Conservation (phyloP, 2,329 filamentous ascomycete genomes). For the Colletotrichum simmondsii region DNA sequence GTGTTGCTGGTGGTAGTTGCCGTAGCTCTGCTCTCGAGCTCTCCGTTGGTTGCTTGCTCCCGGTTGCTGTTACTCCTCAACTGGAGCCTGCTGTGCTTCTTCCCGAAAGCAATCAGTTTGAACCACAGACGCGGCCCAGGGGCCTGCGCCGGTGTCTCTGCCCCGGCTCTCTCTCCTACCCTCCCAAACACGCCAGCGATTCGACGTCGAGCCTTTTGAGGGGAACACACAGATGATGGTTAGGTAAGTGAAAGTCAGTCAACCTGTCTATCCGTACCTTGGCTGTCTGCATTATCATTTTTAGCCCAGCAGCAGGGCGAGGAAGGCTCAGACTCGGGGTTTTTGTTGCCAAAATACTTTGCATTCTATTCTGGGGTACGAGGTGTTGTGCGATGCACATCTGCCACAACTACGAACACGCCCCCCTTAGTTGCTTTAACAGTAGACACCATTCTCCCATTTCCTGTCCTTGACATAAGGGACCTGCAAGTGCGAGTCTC, state of each 20-base stretch:
- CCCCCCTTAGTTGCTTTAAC: not conserved
- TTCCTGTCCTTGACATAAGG: not conserved
- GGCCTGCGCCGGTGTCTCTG: conserved; percentile 8
- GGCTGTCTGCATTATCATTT: too few relatives aligned
- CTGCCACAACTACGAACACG: conserved; percentile 8
- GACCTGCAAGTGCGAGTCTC: not conserved
- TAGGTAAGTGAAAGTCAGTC: not conserved
- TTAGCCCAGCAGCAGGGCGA: not conserved
- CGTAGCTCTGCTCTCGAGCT: not conserved
- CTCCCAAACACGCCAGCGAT: conserved; percentile 25
- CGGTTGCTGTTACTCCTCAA: not conserved
- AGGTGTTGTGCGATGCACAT: conserved; percentile 1
- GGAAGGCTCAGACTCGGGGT: not conserved
- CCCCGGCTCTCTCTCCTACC: conserved; percentile 6
- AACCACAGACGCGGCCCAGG: conserved; percentile 29
- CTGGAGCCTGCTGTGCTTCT: not conserved
- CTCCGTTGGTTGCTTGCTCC: not conserved
- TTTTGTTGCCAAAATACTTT: conserved; percentile 4
- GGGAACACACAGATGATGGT: not conserved
- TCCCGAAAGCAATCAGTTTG: conserved; percentile 28
- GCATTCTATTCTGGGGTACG: conserved; percentile 31
- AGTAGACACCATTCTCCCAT: not conserved
- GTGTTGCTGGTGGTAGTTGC: not conserved
- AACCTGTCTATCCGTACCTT: not conserved
- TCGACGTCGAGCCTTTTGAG: conserved; percentile 2